These are phyloP conservation scores for Chytridium lagenaria DNA, from an alignment of 371 early-diverging fungal genomes.

Conservation along the genomic window DNA sequence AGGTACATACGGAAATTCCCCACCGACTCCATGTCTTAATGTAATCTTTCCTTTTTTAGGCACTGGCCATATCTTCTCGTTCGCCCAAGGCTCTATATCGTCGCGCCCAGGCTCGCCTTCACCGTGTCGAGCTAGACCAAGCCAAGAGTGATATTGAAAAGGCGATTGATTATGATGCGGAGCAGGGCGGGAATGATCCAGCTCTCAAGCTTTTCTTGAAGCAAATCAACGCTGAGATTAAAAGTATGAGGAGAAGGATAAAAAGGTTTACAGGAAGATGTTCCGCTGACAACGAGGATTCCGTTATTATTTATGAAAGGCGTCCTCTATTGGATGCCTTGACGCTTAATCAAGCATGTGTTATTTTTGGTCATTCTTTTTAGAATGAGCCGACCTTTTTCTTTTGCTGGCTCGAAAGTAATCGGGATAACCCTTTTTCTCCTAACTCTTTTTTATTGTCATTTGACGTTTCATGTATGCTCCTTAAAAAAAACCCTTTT, in stretches of 20 bases:
- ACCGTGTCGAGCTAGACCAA: constrained; percentile 21
- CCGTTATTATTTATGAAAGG: too few relatives aligned
- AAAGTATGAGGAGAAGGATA: constrained; percentile 22
- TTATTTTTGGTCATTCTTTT: too few relatives aligned
- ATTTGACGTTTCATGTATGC: too few relatives aligned
- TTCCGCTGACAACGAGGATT: constrained; percentile 9
- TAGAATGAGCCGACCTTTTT: too few relatives aligned
- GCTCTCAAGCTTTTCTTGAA: neutral
- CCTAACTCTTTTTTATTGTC: too few relatives aligned
- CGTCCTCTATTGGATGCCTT: too few relatives aligned
- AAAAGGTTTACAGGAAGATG: constrained; percentile 15
- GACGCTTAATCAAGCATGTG: too few relatives aligned
- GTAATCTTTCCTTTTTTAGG: constrained; percentile 19
- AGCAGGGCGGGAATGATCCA: constrained; percentile 1
- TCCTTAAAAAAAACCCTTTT: too few relatives aligned
- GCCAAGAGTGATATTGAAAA: constrained; percentile 21
- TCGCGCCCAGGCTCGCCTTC: constrained; percentile 19
- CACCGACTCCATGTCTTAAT: neutral
- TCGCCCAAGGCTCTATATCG: constrained; percentile 40
- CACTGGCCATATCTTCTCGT: constrained; percentile 25
- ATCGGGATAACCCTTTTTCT: too few relatives aligned
- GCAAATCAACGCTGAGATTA: constrained; percentile 15
- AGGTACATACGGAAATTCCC: constrained; percentile 14
- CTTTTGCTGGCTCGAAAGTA: too few relatives aligned
- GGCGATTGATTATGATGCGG: constrained; percentile 18